Conservation (phyloP, 2,329 filamentous ascomycete species). For the Alternaria sp. region DNA sequence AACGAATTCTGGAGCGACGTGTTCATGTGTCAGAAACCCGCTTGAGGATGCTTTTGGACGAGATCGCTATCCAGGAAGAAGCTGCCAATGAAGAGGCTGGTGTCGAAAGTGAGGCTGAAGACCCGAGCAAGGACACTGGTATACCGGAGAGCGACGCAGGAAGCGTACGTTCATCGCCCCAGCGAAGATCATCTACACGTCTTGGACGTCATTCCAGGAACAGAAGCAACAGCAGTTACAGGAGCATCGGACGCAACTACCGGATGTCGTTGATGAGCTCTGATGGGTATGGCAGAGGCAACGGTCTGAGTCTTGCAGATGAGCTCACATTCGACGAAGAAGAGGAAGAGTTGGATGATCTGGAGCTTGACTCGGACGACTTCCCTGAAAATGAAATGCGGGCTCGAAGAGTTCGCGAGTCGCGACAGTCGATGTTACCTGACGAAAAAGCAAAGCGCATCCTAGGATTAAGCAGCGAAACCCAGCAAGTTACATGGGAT, state of each 20-base stretch:
- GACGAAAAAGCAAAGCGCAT: constrained; percentile 56
- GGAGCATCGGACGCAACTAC: constrained; percentile 62
- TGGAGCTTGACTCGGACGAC: constrained; percentile 73
- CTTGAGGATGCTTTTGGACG: constrained; percentile 82
- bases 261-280: constrained; percentile 72
- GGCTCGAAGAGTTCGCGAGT: constrained; percentile 48
- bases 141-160: constrained; percentile 68
- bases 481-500: constrained; percentile 33
- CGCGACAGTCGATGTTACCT: constrained; percentile 49
- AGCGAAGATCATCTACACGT: constrained; percentile 55
- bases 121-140: constrained; percentile 65
- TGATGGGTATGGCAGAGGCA: constrained; percentile 61
- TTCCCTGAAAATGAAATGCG: constrained; percentile 51
- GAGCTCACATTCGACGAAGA: constrained; percentile 88
- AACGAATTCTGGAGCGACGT: constrained; percentile 80
- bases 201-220: constrained; percentile 64
- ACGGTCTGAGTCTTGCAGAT: constrained; percentile 82
- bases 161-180: constrained; percentile 69
- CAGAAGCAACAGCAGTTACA: constrained; percentile 58
- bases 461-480: constrained; percentile 48
- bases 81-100: constrained; percentile 48
- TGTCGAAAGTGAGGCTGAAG: constrained; percentile 66
- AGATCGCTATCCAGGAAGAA: constrained; percentile 77
- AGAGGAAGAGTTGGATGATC: constrained; percentile 60
- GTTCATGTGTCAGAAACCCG: constrained; percentile 89